Evolutionary conservation across 495 filamentous ascomycete species (phyloP).

Genomic region (Penicillium chermesinum): DNA sequence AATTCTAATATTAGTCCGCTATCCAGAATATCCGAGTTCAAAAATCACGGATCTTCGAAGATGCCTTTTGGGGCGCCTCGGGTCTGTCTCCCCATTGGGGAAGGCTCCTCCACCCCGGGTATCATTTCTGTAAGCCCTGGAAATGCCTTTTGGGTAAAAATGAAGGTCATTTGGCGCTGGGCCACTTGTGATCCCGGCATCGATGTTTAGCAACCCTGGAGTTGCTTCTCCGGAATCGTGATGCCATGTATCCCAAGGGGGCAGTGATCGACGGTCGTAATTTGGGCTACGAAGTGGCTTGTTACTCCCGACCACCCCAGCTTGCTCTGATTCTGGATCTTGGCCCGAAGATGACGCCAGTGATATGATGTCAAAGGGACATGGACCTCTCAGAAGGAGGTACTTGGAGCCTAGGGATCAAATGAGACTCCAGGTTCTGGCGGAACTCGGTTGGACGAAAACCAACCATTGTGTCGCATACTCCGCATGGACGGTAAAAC

Average conservation of each 20-base stretch:
- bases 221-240: slow-evolving; percentile 1
- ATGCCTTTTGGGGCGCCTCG: slow-evolving; percentile 12
- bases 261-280: slow-evolving; percentile 2
- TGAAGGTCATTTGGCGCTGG: no score
- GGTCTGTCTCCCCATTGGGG: slow-evolving; percentile 26
- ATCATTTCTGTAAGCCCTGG: no score
- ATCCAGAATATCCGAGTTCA: no score
- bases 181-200: no score
- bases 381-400: no score
- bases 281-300: neutral
- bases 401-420: no score
- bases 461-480: neutral
- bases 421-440: no score
- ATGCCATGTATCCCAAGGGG: neutral
- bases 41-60: no score
- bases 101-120: slow-evolving; percentile 18
- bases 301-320: neutral
- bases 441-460: no score
- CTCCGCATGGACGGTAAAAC: no score
- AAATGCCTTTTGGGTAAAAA: no score
- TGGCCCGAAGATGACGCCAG: neutral
- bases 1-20: neutral
- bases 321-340: neutral
- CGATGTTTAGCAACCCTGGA: no score
- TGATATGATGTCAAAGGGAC: neutral